Percentiles rank a stretch among this genome's conserved stretches.
Conservation (phyloP, 2,329 filamentous ascomycete genomes). For the Alternaria sp. region DNA sequence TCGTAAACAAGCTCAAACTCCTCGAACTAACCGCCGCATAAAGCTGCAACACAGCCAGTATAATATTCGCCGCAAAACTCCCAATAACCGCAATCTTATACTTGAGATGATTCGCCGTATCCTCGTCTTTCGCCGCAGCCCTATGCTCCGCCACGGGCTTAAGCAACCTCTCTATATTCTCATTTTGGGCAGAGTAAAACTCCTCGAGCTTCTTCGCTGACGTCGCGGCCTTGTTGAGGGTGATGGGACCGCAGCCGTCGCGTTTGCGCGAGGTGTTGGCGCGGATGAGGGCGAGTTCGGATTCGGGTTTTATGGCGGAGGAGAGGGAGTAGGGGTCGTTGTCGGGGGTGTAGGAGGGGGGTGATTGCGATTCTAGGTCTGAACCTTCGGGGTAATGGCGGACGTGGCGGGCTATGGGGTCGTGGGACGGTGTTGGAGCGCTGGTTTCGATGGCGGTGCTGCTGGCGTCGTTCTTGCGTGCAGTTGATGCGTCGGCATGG, state of each 20-base stretch:
- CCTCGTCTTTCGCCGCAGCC: constrained; percentile 78
- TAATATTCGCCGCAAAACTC: constrained; percentile 78
- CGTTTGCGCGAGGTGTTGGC: constrained; percentile 83
- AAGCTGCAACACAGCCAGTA: constrained; percentile 80
- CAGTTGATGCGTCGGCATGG: constrained; percentile 16
- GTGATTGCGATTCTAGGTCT: constrained; percentile 57
- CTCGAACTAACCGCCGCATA: constrained; percentile 87
- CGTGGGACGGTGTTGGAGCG: constrained; percentile 34
- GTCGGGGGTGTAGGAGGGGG: constrained; percentile 66
- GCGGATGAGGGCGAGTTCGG: constrained; percentile 77
- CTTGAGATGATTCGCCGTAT: constrained; percentile 80
- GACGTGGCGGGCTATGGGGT: constrained; percentile 46
- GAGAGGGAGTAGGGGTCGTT: constrained; percentile 85
- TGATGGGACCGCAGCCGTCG: constrained; percentile 57
- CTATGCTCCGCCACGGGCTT: constrained; percentile 93
- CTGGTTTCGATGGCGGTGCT: constrained; percentile 51
- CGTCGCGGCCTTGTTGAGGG: constrained; percentile 51
- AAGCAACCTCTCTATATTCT: constrained; percentile 87
- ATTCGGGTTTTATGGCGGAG: constrained; percentile 75
- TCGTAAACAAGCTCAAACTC: constrained; percentile 60
- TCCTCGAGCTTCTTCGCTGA: constrained; percentile 68
- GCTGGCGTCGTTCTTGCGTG: constrained; percentile 37
- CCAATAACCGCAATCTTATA: constrained; percentile 72
- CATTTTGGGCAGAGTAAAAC: constrained; percentile 92
- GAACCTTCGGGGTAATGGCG: constrained; percentile 23